Percentiles rank a stretch among this genome's conserved stretches.
Evolutionary conservation across 164 flowering plant species (phyloP).

Genomic region (Stephania japonica): DNA sequence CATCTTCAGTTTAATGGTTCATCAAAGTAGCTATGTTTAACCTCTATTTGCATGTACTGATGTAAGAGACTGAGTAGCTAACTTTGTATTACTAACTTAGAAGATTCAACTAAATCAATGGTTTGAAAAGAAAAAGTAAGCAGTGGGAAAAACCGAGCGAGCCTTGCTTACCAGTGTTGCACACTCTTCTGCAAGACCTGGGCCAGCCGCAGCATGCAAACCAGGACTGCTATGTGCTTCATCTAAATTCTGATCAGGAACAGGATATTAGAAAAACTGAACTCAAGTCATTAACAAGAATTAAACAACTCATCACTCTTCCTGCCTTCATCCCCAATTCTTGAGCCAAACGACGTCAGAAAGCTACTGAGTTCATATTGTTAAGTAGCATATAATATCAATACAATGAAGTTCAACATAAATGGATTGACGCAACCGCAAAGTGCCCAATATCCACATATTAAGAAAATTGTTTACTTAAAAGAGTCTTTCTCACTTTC

Average conservation of each 20-base stretch:
- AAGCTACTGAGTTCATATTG: no score
- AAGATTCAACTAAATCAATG: not conserved
- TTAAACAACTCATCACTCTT: not conserved
- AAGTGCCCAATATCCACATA: no score
- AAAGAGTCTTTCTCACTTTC: not conserved
- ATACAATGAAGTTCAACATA: no score
- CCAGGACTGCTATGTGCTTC: conserved; percentile 98
- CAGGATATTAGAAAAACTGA: conserved; percentile 2
- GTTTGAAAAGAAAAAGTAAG: not conserved
- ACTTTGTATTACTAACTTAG: not conserved
- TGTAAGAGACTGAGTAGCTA: not conserved
- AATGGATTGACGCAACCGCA: no score
- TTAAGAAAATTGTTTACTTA: no score
- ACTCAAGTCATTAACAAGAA: not conserved
- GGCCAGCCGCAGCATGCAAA: conserved; percentile 97
- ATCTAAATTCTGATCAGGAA: conserved; percentile 63
- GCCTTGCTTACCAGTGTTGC: conserved; percentile 57
- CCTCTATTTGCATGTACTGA: not conserved
- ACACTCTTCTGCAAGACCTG: conserved; percentile 96
- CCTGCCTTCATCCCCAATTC: no score
- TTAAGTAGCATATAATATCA: no score
- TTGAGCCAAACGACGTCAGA: no score
- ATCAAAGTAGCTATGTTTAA: not conserved
- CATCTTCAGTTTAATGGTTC: not conserved
- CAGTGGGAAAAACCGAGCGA: not conserved